Evolutionary conservation across 768 basidiomycete genomes (phyloP), one percentile per base, ranked within the genome.

Genomic region (Auricularia cornea): DNA sequence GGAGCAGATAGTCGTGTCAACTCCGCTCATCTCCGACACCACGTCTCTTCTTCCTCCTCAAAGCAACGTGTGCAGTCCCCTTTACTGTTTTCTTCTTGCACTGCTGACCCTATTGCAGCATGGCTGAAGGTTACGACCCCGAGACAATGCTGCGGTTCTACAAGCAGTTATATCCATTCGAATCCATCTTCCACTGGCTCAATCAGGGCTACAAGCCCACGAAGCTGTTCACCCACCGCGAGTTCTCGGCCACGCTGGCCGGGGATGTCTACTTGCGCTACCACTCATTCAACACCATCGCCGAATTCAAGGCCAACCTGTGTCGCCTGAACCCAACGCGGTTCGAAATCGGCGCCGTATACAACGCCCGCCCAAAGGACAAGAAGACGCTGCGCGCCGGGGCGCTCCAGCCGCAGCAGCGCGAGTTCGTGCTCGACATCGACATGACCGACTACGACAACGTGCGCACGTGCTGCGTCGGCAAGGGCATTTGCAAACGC

Each of bases 371-470:
- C 93, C 96, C 96, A 2, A 81, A 85, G 70, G 96, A 98, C 78
- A 89, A 84, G 72, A 95, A 95, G 70, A 88, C 90, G 0, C 79
- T 92, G 18, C 84, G 85, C 12, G 78, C 87, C n/a, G 75, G 77
- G 2, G 81, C 80, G 0, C 87, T 98, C 67, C 79, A 81, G 52
- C 94, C 97, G 0, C 72, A 84, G 35, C 83, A 85, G 66, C 88
- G 97, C 64, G 97, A 98, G 73, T 87, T 99, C 51, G 96, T 98
- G 0, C 97, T 99, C 72, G 97, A 99, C 84, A 98, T 99, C 72
- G 97, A 99, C 76, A 98, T 99, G 97, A 96, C 97, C 18, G 97
- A 99, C 76, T 99, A 98, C 76, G 96, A 99, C 72, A 80, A 87
- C 54, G 84, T 98, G 70, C 87, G 97, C 59, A 98, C 94, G 1